Conservation (phyloP, 495 filamentous ascomycete genomes). For the Aspergillus asperescens region DNA sequence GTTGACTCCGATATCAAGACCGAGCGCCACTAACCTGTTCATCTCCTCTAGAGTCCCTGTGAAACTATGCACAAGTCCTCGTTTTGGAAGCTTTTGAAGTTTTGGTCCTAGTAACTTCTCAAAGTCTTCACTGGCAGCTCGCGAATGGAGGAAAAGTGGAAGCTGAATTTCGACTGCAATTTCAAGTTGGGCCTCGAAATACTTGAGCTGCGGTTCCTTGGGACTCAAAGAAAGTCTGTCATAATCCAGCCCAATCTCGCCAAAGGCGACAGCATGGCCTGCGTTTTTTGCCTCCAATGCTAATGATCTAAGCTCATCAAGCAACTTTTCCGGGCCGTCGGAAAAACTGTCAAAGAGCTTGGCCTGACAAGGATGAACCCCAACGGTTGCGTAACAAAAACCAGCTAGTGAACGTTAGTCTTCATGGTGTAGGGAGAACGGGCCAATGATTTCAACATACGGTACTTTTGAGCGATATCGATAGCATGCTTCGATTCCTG, state of each 20-base stretch:
- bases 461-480: conserved; percentile 63
- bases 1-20: conserved; percentile 81
- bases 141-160: conserved; percentile 85
- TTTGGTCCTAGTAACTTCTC: conserved; percentile 53
- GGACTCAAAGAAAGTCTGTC: conserved; percentile 77
- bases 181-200: conserved; percentile 74
- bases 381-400: conserved; percentile 79
- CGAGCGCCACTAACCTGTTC: conserved; percentile 64
- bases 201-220: conserved; percentile 73
- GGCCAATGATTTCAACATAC: conserved; percentile 41
- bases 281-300: conserved; percentile 40
- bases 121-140: conserved; percentile 79
- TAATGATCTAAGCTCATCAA: conserved; percentile 57
- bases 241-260: conserved; percentile 95
- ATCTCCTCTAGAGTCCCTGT: conserved; percentile 83
- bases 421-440: background rate
- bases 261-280: conserved; percentile 70
- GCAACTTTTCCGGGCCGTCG: conserved; percentile 49
- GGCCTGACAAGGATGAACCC: conserved; percentile 84
- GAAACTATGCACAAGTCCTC: conserved; percentile 85
- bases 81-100: conserved; percentile 54
- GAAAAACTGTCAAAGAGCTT: conserved; percentile 61
- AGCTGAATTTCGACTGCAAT: conserved; percentile 73
- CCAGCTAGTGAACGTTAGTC: conserved; percentile 49
- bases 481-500: conserved; percentile 70